These are phyloP conservation scores for Paramecium caudatum DNA, from an alignment of 73 alveolate genomes.

Conservation along the genomic window DNA sequence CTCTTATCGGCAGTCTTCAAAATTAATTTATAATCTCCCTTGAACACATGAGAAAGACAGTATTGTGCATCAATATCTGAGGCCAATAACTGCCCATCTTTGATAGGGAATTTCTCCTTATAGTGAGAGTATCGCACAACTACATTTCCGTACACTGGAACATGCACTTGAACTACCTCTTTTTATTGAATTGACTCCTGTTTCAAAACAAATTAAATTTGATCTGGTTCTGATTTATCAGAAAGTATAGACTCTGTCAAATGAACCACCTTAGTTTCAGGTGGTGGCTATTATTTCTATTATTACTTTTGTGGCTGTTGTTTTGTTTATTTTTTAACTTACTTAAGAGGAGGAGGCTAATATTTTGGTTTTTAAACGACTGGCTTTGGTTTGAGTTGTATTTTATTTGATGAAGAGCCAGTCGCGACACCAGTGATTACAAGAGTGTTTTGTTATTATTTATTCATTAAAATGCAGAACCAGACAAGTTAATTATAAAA, in stretches of 20 bases:
- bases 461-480: not conserved
- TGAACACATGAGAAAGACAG: conserved; percentile 71
- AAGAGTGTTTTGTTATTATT: too few species aligned
- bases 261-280: conserved; percentile 29
- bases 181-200: conserved; percentile 30
- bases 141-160: conserved; percentile 68
- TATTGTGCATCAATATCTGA: conserved; percentile 68
- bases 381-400: not conserved
- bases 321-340: not conserved
- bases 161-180: conserved; percentile 61
- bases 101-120: conserved; percentile 57
- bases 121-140: conserved; percentile 66
- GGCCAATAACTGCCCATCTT: conserved; percentile 51
- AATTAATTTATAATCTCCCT: conserved; percentile 65
- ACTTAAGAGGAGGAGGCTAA: not conserved
- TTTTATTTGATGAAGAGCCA: not conserved
- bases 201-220: conserved; percentile 12
- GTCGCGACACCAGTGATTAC: not conserved
- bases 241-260: conserved; percentile 28
- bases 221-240: conserved; percentile 40
- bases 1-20: conserved; percentile 52
- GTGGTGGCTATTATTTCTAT: not conserved
- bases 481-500: too few species aligned
- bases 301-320: not conserved
- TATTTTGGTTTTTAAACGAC: conserved; percentile 21